Evolutionary conservation across 768 basidiomycete species (phyloP), one percentile per base, ranked within the genome.

Genomic region (Lactarius psammicola): DNA sequence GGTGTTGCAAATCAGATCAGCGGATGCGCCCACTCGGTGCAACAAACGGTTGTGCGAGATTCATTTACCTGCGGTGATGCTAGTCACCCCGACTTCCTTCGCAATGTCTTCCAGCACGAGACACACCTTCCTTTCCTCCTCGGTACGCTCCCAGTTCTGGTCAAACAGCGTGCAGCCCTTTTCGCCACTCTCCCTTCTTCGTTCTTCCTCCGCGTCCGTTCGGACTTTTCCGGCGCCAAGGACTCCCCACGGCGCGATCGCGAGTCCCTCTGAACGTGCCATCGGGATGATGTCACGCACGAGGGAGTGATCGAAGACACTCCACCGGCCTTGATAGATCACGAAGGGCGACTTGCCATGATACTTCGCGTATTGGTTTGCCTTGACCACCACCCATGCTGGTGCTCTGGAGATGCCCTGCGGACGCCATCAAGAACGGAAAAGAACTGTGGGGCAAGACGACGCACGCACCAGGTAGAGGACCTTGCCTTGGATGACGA

Each of bases 51-150:
- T 3, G 59, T 34, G 10, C 38, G 31, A 53, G 18, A 66, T 6
- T 13, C 17, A 58, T 76, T 62, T 64, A 82, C 82, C 80, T 30
- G 84, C 74, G 7, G 79, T 80, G 67, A 86, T 77, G 59, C 74
- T 73, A 68, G 81, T 76, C 5, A 79, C 78, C 0, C 84, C 84
- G 9, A 85, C 75, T 67, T 85, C 80, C 20, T 70, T 69, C 2
- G 84, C 84, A 11, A 87, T 79, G 60, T 81, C 78, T 69, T 83
- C 83, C 28, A 70, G 67, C 6, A 64, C 54, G 8, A 58, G 56
- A 18, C 63, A 60, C 54, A 63, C 62, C 17, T 56, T 64, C 51
- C 69, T 60, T 60, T 70, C 69, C 23, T 61, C 56, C 31, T 65
- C 63, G 4, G 63, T 63, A 28, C 68, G 68, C 49, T 65, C 69